Evolutionary conservation across 805 yeast genomes (phyloP), one percentile per base, ranked within the genome.

Genomic region (Hemisphaericaspora nanyangensis): DNA sequence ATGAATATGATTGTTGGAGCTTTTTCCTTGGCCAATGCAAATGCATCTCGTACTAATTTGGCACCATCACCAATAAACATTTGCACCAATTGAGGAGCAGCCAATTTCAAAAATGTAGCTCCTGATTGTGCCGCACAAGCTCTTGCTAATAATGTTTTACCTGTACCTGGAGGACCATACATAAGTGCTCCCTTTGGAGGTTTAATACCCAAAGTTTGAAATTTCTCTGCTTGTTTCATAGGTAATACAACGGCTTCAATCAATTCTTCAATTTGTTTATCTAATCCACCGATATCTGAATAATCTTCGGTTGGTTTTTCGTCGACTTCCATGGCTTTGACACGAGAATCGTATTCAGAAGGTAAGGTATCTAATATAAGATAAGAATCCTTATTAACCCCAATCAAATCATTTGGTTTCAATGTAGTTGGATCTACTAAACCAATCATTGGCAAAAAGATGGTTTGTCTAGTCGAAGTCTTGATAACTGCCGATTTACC

Each of bases 261-360:
- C 45, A 93, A 74, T 63, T 93, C 99, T 68, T 93, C 98, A 52
- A 93, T 93, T 64, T 93, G 99, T 66, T 93, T 93, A 64, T 91
- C 98, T 52, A 93, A 74, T 8, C 99, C 99, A 58, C 99, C 99
- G 51, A 93, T 95, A 61, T 93, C 99, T 1, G 95, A 82, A 58
- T 93, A 93, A 8, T 96, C 88, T 62, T 93, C 99, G 1, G 95
- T 85, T 43, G 99, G 99, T 59, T 91, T 90, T 67, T 93, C 99
- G 60, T 93, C 99, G 37, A 93, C 99, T 63, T 93, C 99, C 99
- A 93, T 87, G 10, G 98, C 98, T 68, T 93, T 93, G 37, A 93
- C 99, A 54, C 99, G 78, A 39, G 95, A 85, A 63, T 93, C 99
- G 59, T 93, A 93, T 65, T 93, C 99, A 2, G 96, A 89, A 8